Evolutionary conservation across 139 green algal species (phyloP), one percentile per base, ranked within the genome.

Genomic region (Chlorella vulgaris): DNA sequence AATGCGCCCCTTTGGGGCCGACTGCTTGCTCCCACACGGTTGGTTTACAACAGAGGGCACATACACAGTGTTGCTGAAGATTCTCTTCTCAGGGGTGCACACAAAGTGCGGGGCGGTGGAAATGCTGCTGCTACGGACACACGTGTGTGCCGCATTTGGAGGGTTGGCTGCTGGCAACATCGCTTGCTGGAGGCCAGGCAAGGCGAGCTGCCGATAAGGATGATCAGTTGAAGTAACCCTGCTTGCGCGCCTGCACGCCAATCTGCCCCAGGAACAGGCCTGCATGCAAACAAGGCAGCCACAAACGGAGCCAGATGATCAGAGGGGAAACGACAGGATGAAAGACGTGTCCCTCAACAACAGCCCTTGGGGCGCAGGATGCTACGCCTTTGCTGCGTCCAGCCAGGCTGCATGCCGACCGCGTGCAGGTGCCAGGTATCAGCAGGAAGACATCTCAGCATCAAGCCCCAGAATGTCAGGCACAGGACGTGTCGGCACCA

Each of bases 241-340:
- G 66, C 66, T 65, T 65, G 55, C 55, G 55, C 0, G 53, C 91
- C 67, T 93, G 74, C 60, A 88, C 83, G 33, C 91, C 91, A 68
- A 95, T 93, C 80, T 94, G 86, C n/a, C 84, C 91, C 8, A 93
- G 73, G 60, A 80, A 80, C 67, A 95, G 83, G 73, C 47, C 68
- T n/a, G n/a, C n/a, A n/a, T n/a, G n/a, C n/a, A n/a, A n/a, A n/a
- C n/a, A n/a, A n/a, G n/a, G n/a, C n/a, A n/a, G n/a, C n/a, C n/a
- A n/a, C n/a, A n/a, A n/a, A n/a, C n/a, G n/a, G n/a, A n/a, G n/a
- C n/a, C n/a, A n/a, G n/a, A n/a, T n/a, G n/a, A n/a, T n/a, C n/a
- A n/a, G n/a, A n/a, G n/a, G n/a, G n/a, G n/a, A n/a, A n/a, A n/a
- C n/a, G n/a, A n/a, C n/a, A n/a, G n/a, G n/a, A n/a, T n/a, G n/a